Base-by-base conservation (phyloP, 495 filamentous ascomycete species). In the Penicillium bovifimosum region DNA sequence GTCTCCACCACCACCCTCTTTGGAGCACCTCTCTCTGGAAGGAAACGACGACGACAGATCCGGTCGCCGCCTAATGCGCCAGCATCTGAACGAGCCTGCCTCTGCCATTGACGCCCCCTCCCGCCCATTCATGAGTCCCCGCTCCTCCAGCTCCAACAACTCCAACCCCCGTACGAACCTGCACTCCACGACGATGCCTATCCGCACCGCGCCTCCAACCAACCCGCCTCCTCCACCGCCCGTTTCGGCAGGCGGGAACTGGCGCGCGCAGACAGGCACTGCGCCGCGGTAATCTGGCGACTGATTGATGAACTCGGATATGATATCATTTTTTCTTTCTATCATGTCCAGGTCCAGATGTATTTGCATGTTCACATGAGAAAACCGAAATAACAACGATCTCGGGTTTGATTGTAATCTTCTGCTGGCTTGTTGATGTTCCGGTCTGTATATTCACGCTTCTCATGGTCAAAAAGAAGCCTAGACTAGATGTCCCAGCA, bases 1-100 rank as follows among this genome's bases (percentile, higher is more conserved):
- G 38, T 69, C 70, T 2, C 64, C 66, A 9, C 58, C 60, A 8
- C 69, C 69, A 0, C 64, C 69, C 2, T 72, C 71, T 6, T 60
- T 77, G 31, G 72, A 71, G 50, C 72, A 72, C 56, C 65, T 72
- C 32, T 74, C 63, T 2, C 56, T 71, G 38, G 73, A 70, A 63
- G 64, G 61, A 13, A 67, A 57, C 8, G 68, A 67, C 18, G 64
- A 70, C 7, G 62, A 63, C n/a, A n/a, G 73, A n/a, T 59, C 61
- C 13, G 61, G 63, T 42, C 69, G 75, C 31, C 73, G 65, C n/a
- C 63, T 64, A 8, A 65, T 59, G n/a, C 67, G 71, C 26, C 64
- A 50, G n/a, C 48, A 70, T 18, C 44, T 69, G 17, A 66, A 62
- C 5, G 71, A 74, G n/a, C 63, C 72, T 6, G 57, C 58, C 2